Evolutionary conservation across 768 basidiomycete species (phyloP), one percentile per base, ranked within the genome.

Genomic region (Podaxis sp.): DNA sequence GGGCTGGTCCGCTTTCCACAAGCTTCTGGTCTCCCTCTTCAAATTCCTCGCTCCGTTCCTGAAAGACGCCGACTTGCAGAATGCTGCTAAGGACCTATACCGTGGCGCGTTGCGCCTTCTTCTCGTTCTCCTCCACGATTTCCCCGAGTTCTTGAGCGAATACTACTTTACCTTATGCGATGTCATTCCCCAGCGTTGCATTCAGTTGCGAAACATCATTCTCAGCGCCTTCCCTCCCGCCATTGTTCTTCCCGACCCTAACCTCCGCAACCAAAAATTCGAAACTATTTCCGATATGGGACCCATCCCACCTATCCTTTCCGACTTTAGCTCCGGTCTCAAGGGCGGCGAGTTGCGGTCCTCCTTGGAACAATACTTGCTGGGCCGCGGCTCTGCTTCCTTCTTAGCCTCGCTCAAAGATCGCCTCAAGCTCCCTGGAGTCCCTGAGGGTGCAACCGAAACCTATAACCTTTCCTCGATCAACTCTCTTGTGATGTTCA

Each of bases 1-100:
- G 87, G 96, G 95, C 53, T 98, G 96, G 95, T 83, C 93, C 42
- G 90, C 96, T 38, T 99, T 96, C 85, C 95, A 98, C 80, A 94
- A 95, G 72, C 82, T 96, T 40, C 78, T 99, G 54, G 78, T 97
- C 65, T 95, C 95, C 38, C 84, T 99, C 52, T 93, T 99, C 82
- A 94, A 95, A 71, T 99, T 99, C 79, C 79, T 99, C 52, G 82
- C 88, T 2, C 95, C 95, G 1, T 96, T 98, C 83, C 81, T 99
- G 68, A 90, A 88, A 70, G 84, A 89, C 36, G 86, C 89, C 12
- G 87, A 92, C 67, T 82, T 99, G 48, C 86, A 90, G 66, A 82
- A 84, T 24, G 88, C 95, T 4, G 89, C 91, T 22, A 84, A 91
- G 48, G 90, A 93, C 66, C 84, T 99, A 48, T 98, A 96, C 79